Base-by-base conservation (phyloP, 805 yeast genomes). In the Hanseniaspora nectarophila region DNA sequence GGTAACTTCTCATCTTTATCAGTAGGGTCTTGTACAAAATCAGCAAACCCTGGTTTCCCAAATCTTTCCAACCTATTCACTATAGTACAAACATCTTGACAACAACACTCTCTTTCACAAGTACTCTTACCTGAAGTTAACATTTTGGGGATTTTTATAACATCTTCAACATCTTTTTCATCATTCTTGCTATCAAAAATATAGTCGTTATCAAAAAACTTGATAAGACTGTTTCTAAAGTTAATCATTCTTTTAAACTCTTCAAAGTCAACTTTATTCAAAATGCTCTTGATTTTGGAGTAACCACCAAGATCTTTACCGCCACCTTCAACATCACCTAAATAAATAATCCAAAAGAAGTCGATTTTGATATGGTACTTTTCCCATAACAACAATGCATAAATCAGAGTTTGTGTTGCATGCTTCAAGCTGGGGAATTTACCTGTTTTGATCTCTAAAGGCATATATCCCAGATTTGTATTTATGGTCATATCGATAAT, bases 371-470 rank as follows among this genome's bases (percentile, higher is more conserved):
- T 67, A 37, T 78, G 81, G 63, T 90, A 90, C 24, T 94, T 69
- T 56, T 92, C 97, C 44, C 79, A 78, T 59, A 87, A 73, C 53
- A 92, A 67, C 15, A 90, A 66, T 0, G 95, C 80, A 61, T 92
- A 92, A 6, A 92, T 68, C 0, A 89, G 74, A 0, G 92, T 82
- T 63, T 92, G 98, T 0, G 95, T 95, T 47, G 83, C 79, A 63
- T 92, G 96, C 3, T 81, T 66, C 5, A 82, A 63, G 35, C 78
- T 71, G 44, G 76, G 78, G 31, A 72, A 66, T 49, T 70, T 71
- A 0, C 97, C 96, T 0, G 97, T 87, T 62, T 92, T 92, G 54
- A 92, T 78, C 63, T 92, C 99, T 68, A 92, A 70, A 0, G 97
- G 97, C 0, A 80, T 74, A 12, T 87, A 73, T 51, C 70, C 75